A percentile compares a stretch with the other conserved stretches of the same genome.
phyloP scores from a whole-genome alignment of 2,329 filamentous ascomycete species.

The Bipolaris victoriae region DNA sequence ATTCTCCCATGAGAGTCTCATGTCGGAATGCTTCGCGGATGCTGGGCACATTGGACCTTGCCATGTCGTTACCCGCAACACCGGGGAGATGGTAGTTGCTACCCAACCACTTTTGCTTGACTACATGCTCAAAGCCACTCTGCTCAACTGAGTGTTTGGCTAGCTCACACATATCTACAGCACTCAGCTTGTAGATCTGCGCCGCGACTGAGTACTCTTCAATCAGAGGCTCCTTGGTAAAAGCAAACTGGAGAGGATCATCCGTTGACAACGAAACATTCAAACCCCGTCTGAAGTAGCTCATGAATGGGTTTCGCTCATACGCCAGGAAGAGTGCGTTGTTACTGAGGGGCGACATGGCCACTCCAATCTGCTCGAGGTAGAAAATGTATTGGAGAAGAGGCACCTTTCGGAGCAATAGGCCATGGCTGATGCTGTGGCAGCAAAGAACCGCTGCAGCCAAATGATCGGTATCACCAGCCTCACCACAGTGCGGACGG shows the following conservation, averaged over 20 bases:
- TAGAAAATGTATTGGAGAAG: slow-evolving; percentile 97
- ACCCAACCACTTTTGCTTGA: slow-evolving; percentile 94
- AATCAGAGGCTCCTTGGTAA: slow-evolving; percentile 96
- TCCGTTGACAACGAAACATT: slow-evolving; percentile 97
- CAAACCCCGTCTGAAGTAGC: slow-evolving; percentile 91
- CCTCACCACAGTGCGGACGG: slow-evolving; percentile 93
- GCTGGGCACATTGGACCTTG: slow-evolving; percentile 95
- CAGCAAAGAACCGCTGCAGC: slow-evolving; percentile 90
- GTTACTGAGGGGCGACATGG: slow-evolving; percentile 99
- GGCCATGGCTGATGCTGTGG: slow-evolving; percentile 95
- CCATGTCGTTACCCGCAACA: slow-evolving; percentile 85
- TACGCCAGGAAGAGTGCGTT: slow-evolving; percentile 96
- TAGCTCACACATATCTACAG: slow-evolving; percentile 97
- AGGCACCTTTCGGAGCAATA: slow-evolving; percentile 91
- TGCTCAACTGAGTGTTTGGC: slow-evolving; percentile 96
- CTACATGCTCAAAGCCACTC: slow-evolving; percentile 85
- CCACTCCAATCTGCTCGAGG: slow-evolving; percentile 95
- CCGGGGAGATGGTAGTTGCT: slow-evolving; percentile 77
- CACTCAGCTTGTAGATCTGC: slow-evolving; percentile 96
- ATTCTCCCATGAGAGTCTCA: slow-evolving; percentile 82
- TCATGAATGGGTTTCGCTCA: slow-evolving; percentile 93
- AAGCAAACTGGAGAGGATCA: slow-evolving; percentile 96
- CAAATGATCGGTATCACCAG: slow-evolving; percentile 94
- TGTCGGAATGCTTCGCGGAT: slow-evolving; percentile 88
- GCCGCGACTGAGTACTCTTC: slow-evolving; percentile 98